phyloP scores from a whole-genome alignment of 2,329 filamentous ascomycete genomes.

The Aureobasidium namibiae region DNA sequence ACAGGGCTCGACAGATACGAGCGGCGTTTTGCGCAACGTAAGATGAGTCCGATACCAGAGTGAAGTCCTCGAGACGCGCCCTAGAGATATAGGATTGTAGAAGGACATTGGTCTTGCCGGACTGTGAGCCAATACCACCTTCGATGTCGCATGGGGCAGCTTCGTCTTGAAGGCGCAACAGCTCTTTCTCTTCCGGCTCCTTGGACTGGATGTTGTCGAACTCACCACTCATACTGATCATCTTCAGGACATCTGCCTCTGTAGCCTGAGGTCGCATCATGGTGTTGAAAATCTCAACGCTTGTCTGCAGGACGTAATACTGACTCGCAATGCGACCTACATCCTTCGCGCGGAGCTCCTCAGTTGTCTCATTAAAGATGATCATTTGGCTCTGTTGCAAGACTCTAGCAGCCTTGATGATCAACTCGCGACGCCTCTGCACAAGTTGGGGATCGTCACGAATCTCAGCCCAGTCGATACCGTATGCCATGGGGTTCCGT shows the following conservation, averaged over 20 bases:
- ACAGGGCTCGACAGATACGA: slow-evolving; percentile 86
- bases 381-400: slow-evolving; percentile 97
- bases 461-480: slow-evolving; percentile 89
- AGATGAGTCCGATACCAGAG: slow-evolving; percentile 79
- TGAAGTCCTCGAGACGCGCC: slow-evolving; percentile 84
- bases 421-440: slow-evolving; percentile 72
- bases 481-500: slow-evolving; percentile 81
- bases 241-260: slow-evolving; percentile 86
- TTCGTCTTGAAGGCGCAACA: slow-evolving; percentile 64
- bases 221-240: slow-evolving; percentile 96
- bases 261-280: slow-evolving; percentile 82
- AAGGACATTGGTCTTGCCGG: slow-evolving; percentile 92
- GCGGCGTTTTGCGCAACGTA: slow-evolving; percentile 95
- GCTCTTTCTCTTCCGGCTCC: slow-evolving; percentile 81
- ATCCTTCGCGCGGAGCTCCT: slow-evolving; percentile 88
- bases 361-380: slow-evolving; percentile 90
- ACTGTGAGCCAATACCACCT: slow-evolving; percentile 56
- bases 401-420: slow-evolving; percentile 79
- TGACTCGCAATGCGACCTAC: slow-evolving; percentile 95
- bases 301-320: slow-evolving; percentile 89
- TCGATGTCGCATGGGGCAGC: slow-evolving; percentile 70
- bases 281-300: slow-evolving; percentile 90
- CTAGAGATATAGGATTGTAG: slow-evolving; percentile 90
- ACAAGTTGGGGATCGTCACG: slow-evolving; percentile 82
- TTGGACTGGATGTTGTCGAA: slow-evolving; percentile 95